Evolutionary conservation across 352 stramenopile genomes (phyloP).

Genomic region (Globisporangium paroecandrum): DNA sequence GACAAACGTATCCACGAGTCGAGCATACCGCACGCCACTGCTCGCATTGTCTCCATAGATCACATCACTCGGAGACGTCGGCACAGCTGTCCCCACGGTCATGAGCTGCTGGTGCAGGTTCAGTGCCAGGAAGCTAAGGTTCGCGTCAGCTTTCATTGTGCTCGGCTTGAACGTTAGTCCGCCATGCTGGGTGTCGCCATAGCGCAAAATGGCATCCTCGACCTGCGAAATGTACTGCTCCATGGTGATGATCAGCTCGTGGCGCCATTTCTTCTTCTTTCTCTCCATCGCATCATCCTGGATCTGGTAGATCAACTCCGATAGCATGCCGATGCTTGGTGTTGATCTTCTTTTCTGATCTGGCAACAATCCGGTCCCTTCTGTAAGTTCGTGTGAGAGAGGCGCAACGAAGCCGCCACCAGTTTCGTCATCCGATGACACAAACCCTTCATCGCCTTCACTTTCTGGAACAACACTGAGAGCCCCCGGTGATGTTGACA

Average conservation of each 20-base stretch:
- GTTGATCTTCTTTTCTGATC: slow-evolving; percentile 25
- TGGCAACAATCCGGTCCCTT: slow-evolving; percentile 12
- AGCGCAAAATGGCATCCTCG: slow-evolving; percentile 71
- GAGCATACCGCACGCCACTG: slow-evolving; percentile 36
- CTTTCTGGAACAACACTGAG: slow-evolving; percentile 38
- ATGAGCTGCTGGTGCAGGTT: slow-evolving; percentile 85
- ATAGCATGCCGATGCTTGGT: slow-evolving; percentile 72
- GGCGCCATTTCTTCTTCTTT: slow-evolving; percentile 79
- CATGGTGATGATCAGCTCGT: slow-evolving; percentile 69
- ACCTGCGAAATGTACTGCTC: slow-evolving; percentile 82
- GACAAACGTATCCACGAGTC: slow-evolving; percentile 60
- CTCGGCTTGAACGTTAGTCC: slow-evolving; percentile 84
- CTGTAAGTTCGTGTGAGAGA: slow-evolving; percentile 16
- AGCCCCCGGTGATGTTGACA: slow-evolving; percentile 25
- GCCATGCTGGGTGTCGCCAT: slow-evolving; percentile 59
- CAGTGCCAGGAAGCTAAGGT: slow-evolving; percentile 73
- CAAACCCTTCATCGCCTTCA: slow-evolving; percentile 12
- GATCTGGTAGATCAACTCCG: slow-evolving; percentile 86
- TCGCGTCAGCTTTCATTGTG: slow-evolving; percentile 82
- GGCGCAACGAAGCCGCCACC: slow-evolving; percentile 9
- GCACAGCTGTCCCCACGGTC: slow-evolving; percentile 67
- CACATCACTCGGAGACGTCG: slow-evolving; percentile 54
- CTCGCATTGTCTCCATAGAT: slow-evolving; percentile 36
- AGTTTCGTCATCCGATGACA: slow-evolving; percentile 18
- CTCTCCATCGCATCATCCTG: slow-evolving; percentile 76